phyloP scores from a whole-genome alignment of 2,329 filamentous ascomycete genomes.

The Claviceps capensis region DNA sequence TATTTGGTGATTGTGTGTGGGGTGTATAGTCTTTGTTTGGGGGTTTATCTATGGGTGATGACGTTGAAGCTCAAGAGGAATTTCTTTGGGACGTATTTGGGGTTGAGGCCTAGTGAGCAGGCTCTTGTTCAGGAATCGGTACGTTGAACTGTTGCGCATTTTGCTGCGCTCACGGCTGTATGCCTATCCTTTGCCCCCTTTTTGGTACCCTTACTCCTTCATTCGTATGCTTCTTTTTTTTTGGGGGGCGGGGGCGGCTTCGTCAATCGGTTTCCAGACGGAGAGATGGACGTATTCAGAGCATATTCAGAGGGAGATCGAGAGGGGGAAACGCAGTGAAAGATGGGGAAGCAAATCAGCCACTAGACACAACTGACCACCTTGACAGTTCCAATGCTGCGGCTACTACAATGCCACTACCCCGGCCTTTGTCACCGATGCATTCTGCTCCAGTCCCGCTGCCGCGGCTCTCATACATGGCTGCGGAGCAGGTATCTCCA shows the following conservation, averaged over 20 bases:
- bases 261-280: too few relatives aligned
- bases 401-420: slow-evolving; percentile 62
- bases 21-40: slow-evolving; percentile 51
- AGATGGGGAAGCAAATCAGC: too few relatives aligned
- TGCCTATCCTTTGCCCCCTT: too few relatives aligned
- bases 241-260: too few relatives aligned
- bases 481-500: slow-evolving; percentile 53
- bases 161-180: too few relatives aligned
- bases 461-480: slow-evolving; percentile 56
- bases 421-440: slow-evolving; percentile 57
- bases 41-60: slow-evolving; percentile 57
- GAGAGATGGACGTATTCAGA: too few relatives aligned
- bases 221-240: neutral
- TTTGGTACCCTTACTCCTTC: neutral
- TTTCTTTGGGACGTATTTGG: slow-evolving; percentile 46
- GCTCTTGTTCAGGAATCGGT: slow-evolving; percentile 58
- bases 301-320: too few relatives aligned
- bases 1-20: slow-evolving; percentile 49
- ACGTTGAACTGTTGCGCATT: slow-evolving; percentile 14
- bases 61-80: slow-evolving; percentile 55
- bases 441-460: slow-evolving; percentile 53
- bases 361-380: too few relatives aligned
- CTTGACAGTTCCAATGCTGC: slow-evolving; percentile 58
- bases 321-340: too few relatives aligned
- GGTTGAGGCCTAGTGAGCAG: slow-evolving; percentile 43